Base-by-base conservation (phyloP, 2,329 filamentous ascomycete species). In the Knufia fluminis region DNA sequence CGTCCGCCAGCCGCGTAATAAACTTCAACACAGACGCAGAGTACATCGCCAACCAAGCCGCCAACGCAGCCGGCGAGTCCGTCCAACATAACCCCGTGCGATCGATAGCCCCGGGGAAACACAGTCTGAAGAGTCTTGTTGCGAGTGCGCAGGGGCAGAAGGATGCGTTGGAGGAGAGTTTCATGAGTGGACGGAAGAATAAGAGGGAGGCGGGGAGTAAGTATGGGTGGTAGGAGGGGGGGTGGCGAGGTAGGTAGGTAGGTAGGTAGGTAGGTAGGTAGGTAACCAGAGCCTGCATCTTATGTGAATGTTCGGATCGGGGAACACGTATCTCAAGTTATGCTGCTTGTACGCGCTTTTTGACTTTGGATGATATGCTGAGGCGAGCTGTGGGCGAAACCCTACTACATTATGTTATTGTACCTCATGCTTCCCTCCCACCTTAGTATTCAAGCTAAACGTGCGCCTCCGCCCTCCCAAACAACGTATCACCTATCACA, bases 1-100 rank as follows among this genome's bases (percentile, higher is more conserved):
- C 26, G 6, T 6, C 26, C 26, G 26, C 26, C 26, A 12, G 26
- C 26, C 26, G 26, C 26, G 26, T 95, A 32, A 76, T 90, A 55
- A 89, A 85, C 61, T 95, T 96, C 76, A 87, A 94, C 68, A 90
- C 88, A 56, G 88, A 94, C 63, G 71, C 74, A 51, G 90, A 96
- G 69, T 97, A 97, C 66, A 78, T 77, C 20, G 80, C 85, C 60
- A 97, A 97, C 65, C 86, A 95, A 68, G 75, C 76, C 57, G 64
- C 94, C 19, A 44, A 32, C 40, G 78, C 81, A 16, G 71, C 79
- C 44, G 83, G 85, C 61, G 80, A 89, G 64, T 72, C 80, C 61
- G 64, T 82, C 48, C 77, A 80, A 44, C 85, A 94, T 68, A 90
- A 91, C 60, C 86, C 89, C 6, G 83, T 96, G 49, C 83, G 88